Evolutionary conservation across 371 early-diverging fungal species (phyloP), one percentile per base, ranked within the genome.

Genomic region (Amoeboaphelidium protococcarum): DNA sequence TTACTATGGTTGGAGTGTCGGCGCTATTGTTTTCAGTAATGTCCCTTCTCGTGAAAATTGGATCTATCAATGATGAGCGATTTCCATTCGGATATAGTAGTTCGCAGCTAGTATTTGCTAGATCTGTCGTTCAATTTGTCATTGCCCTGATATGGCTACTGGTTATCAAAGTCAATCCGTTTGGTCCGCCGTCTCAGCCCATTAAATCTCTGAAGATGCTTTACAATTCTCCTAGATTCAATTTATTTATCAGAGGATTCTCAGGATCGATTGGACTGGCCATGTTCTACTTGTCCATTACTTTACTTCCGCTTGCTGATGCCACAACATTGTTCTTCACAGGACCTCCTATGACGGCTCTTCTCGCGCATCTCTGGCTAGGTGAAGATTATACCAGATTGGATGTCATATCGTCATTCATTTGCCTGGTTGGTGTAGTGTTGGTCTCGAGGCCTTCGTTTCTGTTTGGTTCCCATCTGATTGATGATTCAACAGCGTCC

Each of bases 311-410:
- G 2, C 53, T 82, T 44, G 71, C 72, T 1, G 82, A 82, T 50
- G 78, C 79, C 13, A 44, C 52, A 1, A 76, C 76, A 4, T 52
- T 81, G 6, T 80, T 81, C 56, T 83, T 80, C 53, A 68, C 76
- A 16, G 73, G 73, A 1, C 82, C 84, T 2, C 66, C 72, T 3
- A 74, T 81, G 48, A 80, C 80, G 1, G 71, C 78, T 10, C 57
- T 81, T 22, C 48, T 78, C n/a, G 75, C 74, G 2, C 50, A 63
- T 22, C 25, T 73, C 26, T 56, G 68, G n/a, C 60, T 81, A 4
- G 60, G 66, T 24, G 83, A 83, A 52, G 62, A 72, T 0, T 75
- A 75, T 45, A 73, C 68, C 0, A 37, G 48, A 1, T 61, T 73
- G 40, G 80, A 83, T 48, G 58, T 61, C 0, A 22, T 65, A 0